phyloP scores from a whole-genome alignment of 495 filamentous ascomycete genomes.

The Aspergillus coremiiformis region DNA sequence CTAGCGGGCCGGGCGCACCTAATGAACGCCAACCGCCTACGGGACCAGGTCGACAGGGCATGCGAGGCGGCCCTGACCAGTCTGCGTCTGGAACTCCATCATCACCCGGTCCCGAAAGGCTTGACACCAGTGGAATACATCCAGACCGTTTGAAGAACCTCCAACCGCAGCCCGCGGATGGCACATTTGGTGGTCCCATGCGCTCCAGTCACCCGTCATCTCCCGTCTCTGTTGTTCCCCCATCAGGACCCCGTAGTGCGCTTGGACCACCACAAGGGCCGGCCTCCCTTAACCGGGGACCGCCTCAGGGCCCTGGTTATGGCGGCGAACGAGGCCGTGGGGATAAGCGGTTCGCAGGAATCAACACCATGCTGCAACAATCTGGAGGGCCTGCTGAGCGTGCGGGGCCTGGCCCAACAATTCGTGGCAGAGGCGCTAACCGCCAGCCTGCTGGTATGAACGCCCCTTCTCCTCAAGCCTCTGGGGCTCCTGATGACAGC shows the following conservation, averaged over 20 bases:
- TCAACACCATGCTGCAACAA: slow-evolving; percentile 42
- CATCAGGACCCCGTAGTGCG: slow-evolving; percentile 34
- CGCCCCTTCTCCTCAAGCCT: slow-evolving; percentile 23
- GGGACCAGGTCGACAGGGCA: slow-evolving; percentile 29
- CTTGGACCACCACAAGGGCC: slow-evolving; percentile 20
- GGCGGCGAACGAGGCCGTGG: slow-evolving; percentile 34
- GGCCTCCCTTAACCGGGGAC: slow-evolving; percentile 21
- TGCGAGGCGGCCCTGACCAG: slow-evolving; percentile 24
- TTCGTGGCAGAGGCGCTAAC: slow-evolving; percentile 34
- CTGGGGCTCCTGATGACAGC: slow-evolving; percentile 21
- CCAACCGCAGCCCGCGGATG: slow-evolving; percentile 19
- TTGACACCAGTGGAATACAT: slow-evolving; percentile 38
- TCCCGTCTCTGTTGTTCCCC: slow-evolving; percentile 22
- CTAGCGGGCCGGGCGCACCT: slow-evolving; percentile 17
- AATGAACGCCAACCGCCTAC: slow-evolving; percentile 33
- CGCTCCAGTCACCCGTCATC: slow-evolving; percentile 20
- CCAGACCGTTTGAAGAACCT: slow-evolving; percentile 41
- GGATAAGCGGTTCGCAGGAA: slow-evolving; percentile 38
- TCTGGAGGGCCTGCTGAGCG: slow-evolving; percentile 30
- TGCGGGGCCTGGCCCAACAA: slow-evolving; percentile 22
- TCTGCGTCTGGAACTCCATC: slow-evolving; percentile 16
- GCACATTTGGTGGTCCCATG: slow-evolving; percentile 12
- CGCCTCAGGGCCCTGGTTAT: slow-evolving; percentile 22
- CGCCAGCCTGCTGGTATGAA: slow-evolving; percentile 26
- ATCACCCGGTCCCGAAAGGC: slow-evolving; percentile 19